Base-by-base conservation (phyloP, 139 green algal genomes). In the Chlamydomonas incerta region DNA sequence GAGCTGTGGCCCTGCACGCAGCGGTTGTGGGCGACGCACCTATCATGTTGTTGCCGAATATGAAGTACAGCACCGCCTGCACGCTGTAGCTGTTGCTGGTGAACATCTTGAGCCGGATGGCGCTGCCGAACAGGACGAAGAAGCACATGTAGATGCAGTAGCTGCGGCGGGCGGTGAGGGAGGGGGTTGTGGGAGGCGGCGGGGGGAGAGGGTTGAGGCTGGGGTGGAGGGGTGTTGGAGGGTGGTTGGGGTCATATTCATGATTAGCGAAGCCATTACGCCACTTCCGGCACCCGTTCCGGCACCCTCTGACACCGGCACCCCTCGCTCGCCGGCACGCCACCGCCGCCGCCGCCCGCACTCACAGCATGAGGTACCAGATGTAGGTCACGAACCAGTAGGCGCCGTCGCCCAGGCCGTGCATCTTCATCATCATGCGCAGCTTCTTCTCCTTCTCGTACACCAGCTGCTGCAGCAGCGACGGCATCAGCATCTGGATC, bases 391-490 rank as follows among this genome's bases (percentile, higher is more conserved):
- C 84, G 26, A 94, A 37, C 89, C 91, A 94, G 89, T 94, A 97
- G 0, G 89, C 86, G 0, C 29, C 81, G 74, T 97, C 94, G 1
- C 92, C 90, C 67, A 98, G 92, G 24, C 95, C 96, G 65, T 99
- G 97, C 96, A 99, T 98, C 88, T 97, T 97, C 97, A 99, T 99
- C 93, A 99, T 99, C 72, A 95, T 98, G 70, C 96, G 91, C 85
- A 99, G 88, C 52, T 92, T 81, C 80, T 95, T 92, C 90, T 96
- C 91, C 92, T 97, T 97, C 88, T 97, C 94, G 72, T 95, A 95
- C 74, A 93, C 87, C 84, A 82, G 75, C 85, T 86, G 85, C 63
- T 89, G 85, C 67, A 89, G 85, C 17, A 96, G 95, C 33, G 94
- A 79, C 3, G 95, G 95, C 69, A 98, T 89, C 73, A 97, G 91